These are phyloP conservation scores for Cupressus sempervirens DNA, from an alignment of 75 land plant species.

Conservation along the genomic window DNA sequence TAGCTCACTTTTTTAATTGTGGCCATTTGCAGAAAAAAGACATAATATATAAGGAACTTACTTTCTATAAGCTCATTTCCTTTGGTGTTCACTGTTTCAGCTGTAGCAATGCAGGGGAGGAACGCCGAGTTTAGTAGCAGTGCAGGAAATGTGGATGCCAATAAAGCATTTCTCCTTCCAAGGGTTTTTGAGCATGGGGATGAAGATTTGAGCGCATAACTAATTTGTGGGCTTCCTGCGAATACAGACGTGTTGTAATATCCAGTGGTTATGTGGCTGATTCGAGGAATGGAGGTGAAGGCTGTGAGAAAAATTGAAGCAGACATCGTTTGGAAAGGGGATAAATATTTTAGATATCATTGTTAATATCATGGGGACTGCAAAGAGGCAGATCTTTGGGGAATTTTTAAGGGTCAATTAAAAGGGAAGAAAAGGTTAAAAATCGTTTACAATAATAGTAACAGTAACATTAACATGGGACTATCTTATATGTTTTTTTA, in stretches of 20 bases:
- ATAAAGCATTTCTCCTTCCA: neutral
- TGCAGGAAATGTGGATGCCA: neutral
- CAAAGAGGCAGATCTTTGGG: too few relatives aligned
- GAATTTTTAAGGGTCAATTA: too few relatives aligned
- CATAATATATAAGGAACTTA: neutral
- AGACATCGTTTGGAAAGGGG: neutral
- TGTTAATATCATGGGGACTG: neutral
- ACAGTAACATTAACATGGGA: too few relatives aligned
- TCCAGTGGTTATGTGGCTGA: neutral
- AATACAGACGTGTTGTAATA: neutral
- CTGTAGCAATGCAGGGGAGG: neutral
- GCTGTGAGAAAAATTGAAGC: neutral
- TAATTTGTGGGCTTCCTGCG: neutral
- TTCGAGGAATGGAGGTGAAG: neutral
- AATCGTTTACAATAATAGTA: too few relatives aligned
- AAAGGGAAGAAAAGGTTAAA: too few relatives aligned
- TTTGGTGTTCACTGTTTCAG: neutral
- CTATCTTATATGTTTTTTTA: too few relatives aligned
- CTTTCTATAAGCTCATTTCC: slow-evolving; percentile 10
- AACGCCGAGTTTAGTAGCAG: neutral
- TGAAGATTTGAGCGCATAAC: neutral
- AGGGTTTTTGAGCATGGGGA: neutral
- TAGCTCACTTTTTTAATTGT: neutral
- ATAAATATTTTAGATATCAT: neutral
- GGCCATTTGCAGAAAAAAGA: neutral